phyloP scores from a whole-genome alignment of 345 rosid species.

The Pistacia atlantica region DNA sequence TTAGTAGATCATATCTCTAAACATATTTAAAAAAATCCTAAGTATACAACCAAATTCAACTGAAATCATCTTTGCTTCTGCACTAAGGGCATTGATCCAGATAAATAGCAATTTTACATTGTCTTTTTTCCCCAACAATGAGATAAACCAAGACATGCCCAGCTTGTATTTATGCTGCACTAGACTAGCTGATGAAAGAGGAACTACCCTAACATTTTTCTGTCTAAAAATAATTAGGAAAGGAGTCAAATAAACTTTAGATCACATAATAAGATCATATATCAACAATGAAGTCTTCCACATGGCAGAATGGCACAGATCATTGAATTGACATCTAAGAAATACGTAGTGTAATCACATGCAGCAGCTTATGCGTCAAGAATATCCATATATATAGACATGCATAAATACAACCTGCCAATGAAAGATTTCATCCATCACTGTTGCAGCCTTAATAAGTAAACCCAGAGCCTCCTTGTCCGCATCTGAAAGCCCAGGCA shows the following conservation, averaged over 20 bases:
- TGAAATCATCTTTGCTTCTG: background rate
- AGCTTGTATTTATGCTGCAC: background rate
- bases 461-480: conserved; percentile 68
- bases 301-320: conserved; percentile 4
- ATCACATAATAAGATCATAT: background rate
- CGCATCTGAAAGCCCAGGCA: conserved; percentile 62
- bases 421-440: conserved; percentile 78
- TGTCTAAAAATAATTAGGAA: background rate
- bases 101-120: background rate
- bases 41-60: background rate
- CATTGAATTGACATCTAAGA: background rate
- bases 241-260: background rate
- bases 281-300: background rate
- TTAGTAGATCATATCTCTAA: background rate
- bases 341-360: background rate
- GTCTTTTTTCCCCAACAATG: background rate
- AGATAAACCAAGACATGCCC: background rate
- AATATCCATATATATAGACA: background rate
- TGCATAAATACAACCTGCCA: conserved; percentile 58
- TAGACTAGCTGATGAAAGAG: background rate
- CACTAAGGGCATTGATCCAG: background rate
- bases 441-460: conserved; percentile 76
- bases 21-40: background rate
- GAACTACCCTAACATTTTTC: background rate
- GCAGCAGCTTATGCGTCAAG: background rate